Evolutionary conservation across 768 basidiomycete species (phyloP).

Genomic region (Rhizopogon vinicolor): DNA sequence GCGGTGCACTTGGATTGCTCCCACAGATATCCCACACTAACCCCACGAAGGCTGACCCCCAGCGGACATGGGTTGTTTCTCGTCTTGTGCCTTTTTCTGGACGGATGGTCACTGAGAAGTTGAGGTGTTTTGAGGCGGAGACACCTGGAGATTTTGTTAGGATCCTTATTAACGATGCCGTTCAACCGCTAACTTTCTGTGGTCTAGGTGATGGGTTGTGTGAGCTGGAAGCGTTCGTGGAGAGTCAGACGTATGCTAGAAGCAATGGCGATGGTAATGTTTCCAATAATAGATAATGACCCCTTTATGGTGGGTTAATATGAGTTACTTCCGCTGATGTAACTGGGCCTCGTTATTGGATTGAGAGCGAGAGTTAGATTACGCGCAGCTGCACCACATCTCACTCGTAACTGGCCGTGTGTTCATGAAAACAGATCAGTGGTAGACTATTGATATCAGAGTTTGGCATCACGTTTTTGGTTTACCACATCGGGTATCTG

Average conservation of each 20-base stretch:
- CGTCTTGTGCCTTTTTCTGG: conserved; percentile 71
- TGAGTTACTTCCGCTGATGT: neutral
- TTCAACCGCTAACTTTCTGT: conserved; percentile 63
- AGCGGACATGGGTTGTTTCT: conserved; percentile 49
- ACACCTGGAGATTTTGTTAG: conserved; percentile 48
- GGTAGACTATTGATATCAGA: conserved; percentile 9
- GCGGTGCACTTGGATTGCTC: conserved; percentile 56
- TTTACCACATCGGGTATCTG: conserved; percentile 13
- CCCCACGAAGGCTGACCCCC: conserved; percentile 13
- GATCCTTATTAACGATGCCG: conserved; percentile 73
- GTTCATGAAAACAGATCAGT: too few relatives aligned
- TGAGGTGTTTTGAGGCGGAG: conserved; percentile 38
- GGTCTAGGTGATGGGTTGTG: conserved; percentile 55
- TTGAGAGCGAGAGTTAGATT: too few relatives aligned
- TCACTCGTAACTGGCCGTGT: too few relatives aligned
- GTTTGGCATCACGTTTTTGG: conserved; percentile 16
- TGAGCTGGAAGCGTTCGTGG: conserved; percentile 54
- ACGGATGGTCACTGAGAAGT: conserved; percentile 68
- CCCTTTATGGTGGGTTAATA: neutral
- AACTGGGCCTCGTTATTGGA: neutral
- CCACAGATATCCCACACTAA: conserved; percentile 22
- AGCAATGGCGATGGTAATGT: conserved; percentile 50
- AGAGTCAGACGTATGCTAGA: conserved; percentile 62
- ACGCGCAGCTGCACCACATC: too few relatives aligned
- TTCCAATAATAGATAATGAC: neutral